Evolutionary conservation across 2,329 filamentous ascomycete genomes (phyloP), one percentile per base, ranked within the genome.

Genomic region (Pseudogymnoascus sp.): DNA sequence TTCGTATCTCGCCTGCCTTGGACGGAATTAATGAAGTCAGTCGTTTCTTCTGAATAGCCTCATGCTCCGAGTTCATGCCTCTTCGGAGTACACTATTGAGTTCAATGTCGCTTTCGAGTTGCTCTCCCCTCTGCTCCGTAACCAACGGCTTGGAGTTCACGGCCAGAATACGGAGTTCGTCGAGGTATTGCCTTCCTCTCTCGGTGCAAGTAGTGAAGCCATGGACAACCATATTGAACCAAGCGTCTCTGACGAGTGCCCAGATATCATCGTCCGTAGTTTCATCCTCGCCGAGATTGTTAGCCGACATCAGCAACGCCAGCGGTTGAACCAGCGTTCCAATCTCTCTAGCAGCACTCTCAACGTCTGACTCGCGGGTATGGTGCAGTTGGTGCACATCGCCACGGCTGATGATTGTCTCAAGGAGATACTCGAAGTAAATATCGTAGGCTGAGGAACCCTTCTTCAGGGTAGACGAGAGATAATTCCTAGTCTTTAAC

Each of bases 141-240:
- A 99, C 88, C 61, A 99, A 77, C 0, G 94, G 89, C 29, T 89
- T 87, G 10, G 92, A 96, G 74, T 96, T 87, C 60, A 91, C 85
- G 1, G 95, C 93, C 72, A 99, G 87, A 36, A 90, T 80, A 25
- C 89, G 86, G 18, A 99, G 80, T 71, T 97, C 92, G 62, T 87
- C 82, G 59, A 86, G 75, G 69, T 95, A 85, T 67, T 84, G 83
- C 71, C 87, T 87, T 15, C 87, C 89, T 61, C 89, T 83, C 13
- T 87, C 82, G 0, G 91, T 93, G 13, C 83, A 82, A 9, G 88
- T 80, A 8, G 87, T 87, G 72, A 97, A 96, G 4, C 92, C 94
- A 73, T 99, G 94, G 0, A 96, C 89, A 21, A 92, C 90, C 65
- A 97, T 91, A 70, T 99, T 99, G 77, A 97, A 97, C 94, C 94